Evolutionary conservation across 768 basidiomycete species (phyloP).

Genomic region (Pulveroboletus sp.): DNA sequence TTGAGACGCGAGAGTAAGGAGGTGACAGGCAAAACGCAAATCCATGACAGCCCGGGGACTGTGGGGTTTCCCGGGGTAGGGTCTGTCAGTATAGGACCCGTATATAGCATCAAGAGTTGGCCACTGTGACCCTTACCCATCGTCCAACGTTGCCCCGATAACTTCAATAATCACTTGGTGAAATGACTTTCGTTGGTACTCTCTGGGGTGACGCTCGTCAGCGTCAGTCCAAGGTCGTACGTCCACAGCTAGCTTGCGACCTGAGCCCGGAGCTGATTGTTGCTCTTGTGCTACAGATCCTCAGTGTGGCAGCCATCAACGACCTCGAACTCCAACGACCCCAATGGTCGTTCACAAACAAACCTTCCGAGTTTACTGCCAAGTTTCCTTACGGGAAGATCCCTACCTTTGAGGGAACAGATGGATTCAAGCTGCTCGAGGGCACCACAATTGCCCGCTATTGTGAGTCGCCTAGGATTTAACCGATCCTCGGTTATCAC

Average conservation of each 20-base stretch:
- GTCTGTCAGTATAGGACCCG: no score
- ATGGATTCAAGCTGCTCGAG: constrained; percentile 18
- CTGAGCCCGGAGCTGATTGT: background rate
- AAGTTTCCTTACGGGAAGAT: constrained; percentile 23
- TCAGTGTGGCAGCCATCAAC: constrained; percentile 19
- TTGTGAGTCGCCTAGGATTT: constrained; percentile 4
- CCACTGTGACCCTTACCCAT: background rate
- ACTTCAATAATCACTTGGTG: background rate
- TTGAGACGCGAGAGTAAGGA: no score
- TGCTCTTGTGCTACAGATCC: constrained; percentile 2
- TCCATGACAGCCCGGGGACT: no score
- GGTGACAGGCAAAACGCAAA: no score
- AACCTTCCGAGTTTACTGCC: constrained; percentile 5
- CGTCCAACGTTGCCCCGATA: background rate
- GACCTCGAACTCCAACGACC: constrained; percentile 11
- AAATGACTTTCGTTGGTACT: constrained; percentile 17
- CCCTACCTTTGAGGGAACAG: constrained; percentile 17
- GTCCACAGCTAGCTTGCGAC: background rate
- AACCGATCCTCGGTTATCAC: background rate
- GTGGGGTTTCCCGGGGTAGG: no score
- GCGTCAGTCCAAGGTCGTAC: constrained; percentile 22
- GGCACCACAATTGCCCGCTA: constrained; percentile 22
- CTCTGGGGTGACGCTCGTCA: constrained; percentile 18
- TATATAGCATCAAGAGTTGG: background rate
- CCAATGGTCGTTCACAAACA: constrained; percentile 13